phyloP scores from a whole-genome alignment of 208 protist genomes.

The Leptomonas pyrrhocoris region DNA sequence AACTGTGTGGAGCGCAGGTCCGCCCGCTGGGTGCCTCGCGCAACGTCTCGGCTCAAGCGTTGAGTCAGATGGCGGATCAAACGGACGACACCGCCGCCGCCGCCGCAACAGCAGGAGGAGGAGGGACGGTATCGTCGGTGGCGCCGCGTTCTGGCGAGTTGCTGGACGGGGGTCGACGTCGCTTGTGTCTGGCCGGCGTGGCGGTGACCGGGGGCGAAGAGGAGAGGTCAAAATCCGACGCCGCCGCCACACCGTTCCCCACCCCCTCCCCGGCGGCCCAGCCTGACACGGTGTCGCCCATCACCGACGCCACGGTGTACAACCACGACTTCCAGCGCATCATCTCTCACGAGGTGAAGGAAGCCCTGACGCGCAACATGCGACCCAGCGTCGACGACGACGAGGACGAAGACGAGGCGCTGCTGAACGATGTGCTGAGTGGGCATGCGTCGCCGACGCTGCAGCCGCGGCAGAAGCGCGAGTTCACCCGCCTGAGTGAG shows the following conservation, averaged over 20 bases:
- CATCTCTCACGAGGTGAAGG: constrained; percentile 37
- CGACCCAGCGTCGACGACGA: constrained; percentile 35
- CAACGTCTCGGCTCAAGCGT: constrained; percentile 11
- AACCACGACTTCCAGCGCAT: constrained; percentile 58
- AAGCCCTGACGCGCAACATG: constrained; percentile 38
- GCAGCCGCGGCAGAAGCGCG: constrained; percentile 10
- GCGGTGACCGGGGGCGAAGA: neutral
- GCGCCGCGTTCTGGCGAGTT: neutral
- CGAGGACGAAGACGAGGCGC: too few relatives aligned
- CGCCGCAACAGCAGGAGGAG: neutral
- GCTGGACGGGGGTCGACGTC: neutral
- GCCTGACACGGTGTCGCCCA: neutral
- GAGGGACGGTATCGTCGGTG: neutral
- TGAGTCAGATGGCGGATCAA: constrained; percentile 3
- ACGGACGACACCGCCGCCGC: neutral
- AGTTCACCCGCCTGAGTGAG: neutral
- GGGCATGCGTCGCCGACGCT: constrained; percentile 3
- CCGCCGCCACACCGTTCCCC: neutral
- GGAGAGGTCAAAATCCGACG: neutral
- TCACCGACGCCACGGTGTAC: constrained; percentile 21
- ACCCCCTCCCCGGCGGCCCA: neutral
- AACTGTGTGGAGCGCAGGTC: constrained; percentile 28
- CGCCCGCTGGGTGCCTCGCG: constrained; percentile 5
- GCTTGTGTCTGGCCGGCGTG: neutral
- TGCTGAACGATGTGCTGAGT: constrained; percentile 21